Base-by-base conservation (phyloP, 176 grass and related monocot genomes). In the Oryza nivara region DNA sequence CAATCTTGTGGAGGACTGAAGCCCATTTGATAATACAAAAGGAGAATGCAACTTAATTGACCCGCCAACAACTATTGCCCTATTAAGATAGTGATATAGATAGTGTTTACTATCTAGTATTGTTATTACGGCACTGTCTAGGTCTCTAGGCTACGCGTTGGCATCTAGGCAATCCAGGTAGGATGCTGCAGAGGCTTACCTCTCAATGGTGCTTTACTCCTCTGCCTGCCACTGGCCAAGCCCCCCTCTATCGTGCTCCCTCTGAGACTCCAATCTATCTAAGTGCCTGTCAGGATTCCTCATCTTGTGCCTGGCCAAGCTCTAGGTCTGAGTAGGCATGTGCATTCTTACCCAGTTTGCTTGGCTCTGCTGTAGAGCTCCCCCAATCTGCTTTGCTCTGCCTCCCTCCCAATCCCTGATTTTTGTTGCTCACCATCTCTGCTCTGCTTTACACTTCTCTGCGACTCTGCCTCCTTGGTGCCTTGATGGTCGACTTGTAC, bases 31-130 rank as follows among this genome's bases (percentile, higher is more conserved):
- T 47, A 71, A 71, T 19, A 14, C 16, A 36, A 9, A 68, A 71
- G 19, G 16, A 30, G 16, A 71, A 83, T 72, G 54, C 36, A 79
- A 61, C 32, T 69, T 69, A 69, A 26, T 13, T 73, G 28, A 56
- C 19, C 43, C 54, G 20, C 25, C n/a, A 72, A 65, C 46, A 38
- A 4, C 5, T 40, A 67, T 83, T 75, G 41, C 48, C 25, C 52
- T 45, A 56, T 56, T 56, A 7, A 7, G 52, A 56, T 19, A 56
- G 46, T 76, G 13, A 65, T 52, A 32, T 4, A 67, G 47, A 79
- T 79, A 35, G 56, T 52, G 72, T 75, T 65, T 1, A 48, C 36
- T 9, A 74, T 56, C 52, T 56, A 58, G 19, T 6, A 52, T 52
- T 51, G 9, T 52, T 15, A 15, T 52, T 52, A 52, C 4, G 15